phyloP scores from a whole-genome alignment of 495 filamentous ascomycete species.

The Sabuloglossum arenarium region DNA sequence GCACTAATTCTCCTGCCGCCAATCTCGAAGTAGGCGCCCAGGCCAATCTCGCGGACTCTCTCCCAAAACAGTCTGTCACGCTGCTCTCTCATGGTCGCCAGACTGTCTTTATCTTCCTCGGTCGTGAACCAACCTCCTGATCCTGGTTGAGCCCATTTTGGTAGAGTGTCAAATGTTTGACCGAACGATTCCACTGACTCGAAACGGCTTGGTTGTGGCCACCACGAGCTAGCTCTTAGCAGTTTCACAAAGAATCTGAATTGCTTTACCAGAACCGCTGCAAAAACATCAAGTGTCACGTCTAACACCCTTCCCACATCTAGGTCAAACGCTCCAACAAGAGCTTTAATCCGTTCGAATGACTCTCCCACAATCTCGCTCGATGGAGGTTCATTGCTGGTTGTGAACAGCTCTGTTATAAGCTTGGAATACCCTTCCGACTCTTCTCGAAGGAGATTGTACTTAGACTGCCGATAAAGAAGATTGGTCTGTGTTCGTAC shows the following conservation, averaged over 20 bases:
- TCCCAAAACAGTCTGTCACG: constrained; percentile 70
- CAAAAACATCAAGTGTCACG: constrained; percentile 75
- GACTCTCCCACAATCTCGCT: constrained; percentile 46
- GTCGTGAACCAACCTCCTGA: constrained; percentile 31
- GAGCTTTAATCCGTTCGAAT: constrained; percentile 64
- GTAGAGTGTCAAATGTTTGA: constrained; percentile 23
- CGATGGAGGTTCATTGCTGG: constrained; percentile 38
- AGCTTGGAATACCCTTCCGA: constrained; percentile 87
- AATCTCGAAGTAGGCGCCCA: constrained; percentile 69
- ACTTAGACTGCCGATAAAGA: constrained; percentile 87
- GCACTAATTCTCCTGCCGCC: constrained; percentile 32
- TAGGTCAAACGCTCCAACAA: constrained; percentile 82
- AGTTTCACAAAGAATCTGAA: constrained; percentile 87
- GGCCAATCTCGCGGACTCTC: constrained; percentile 48
- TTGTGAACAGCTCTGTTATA: constrained; percentile 72
- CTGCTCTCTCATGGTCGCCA: constrained; percentile 27
- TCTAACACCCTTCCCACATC: constrained; percentile 90
- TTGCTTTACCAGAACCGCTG: constrained; percentile 62
- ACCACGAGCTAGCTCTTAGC: constrained; percentile 84
- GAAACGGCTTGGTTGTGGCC: constrained; percentile 44
- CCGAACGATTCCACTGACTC: constrained; percentile 17
- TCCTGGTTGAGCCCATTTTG: constrained; percentile 61
- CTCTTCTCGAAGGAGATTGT: constrained; percentile 90
- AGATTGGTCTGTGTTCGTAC: constrained; percentile 79
- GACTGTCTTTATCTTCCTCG: constrained; percentile 40